Percentiles rank a stretch among this genome's conserved stretches.
These are phyloP conservation scores for Choanephora cucurbitarum DNA, from an alignment of 371 early-diverging fungal species.

Conservation along the genomic window DNA sequence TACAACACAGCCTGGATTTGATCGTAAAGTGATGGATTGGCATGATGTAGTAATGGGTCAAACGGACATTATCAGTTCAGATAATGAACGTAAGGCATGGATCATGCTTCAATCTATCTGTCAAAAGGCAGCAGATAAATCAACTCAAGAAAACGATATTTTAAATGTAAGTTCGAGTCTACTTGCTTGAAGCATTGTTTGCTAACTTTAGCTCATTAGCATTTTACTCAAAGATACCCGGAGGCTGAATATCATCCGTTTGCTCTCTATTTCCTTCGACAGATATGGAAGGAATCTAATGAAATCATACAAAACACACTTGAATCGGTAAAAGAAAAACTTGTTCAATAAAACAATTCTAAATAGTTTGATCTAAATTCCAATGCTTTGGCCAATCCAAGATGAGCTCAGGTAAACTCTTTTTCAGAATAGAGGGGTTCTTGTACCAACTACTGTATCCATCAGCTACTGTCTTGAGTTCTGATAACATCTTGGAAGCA, in stretches of 20 bases:
- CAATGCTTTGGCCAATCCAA: slow-evolving; percentile 21
- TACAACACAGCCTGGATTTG: slow-evolving; percentile 30
- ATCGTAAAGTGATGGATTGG: slow-evolving; percentile 51
- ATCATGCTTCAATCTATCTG: slow-evolving; percentile 42
- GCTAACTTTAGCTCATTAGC: background rate
- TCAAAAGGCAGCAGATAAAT: slow-evolving; percentile 12
- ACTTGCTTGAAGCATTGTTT: no score
- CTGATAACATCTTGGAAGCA: slow-evolving; percentile 13
- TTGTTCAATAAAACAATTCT: no score
- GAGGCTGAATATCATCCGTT: slow-evolving; percentile 25
- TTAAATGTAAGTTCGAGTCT: slow-evolving; percentile 27
- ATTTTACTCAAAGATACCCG: slow-evolving; percentile 15
- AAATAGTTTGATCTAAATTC: background rate
- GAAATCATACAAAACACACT: slow-evolving; percentile 14
- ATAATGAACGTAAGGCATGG: slow-evolving; percentile 52
- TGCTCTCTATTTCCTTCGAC: slow-evolving; percentile 24
- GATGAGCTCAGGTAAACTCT: slow-evolving; percentile 4
- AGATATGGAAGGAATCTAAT: slow-evolving; percentile 24
- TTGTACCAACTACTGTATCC: slow-evolving; percentile 11
- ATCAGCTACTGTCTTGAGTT: slow-evolving; percentile 5
- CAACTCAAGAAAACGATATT: slow-evolving; percentile 16
- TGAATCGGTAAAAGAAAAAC: no score
- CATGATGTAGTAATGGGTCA: slow-evolving; percentile 59
- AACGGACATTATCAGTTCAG: slow-evolving; percentile 48
- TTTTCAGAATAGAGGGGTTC: background rate